Percentiles rank a stretch among this genome's conserved stretches.
phyloP scores from a whole-genome alignment of 2,329 filamentous ascomycete genomes.

The Talaromyces sp. region DNA sequence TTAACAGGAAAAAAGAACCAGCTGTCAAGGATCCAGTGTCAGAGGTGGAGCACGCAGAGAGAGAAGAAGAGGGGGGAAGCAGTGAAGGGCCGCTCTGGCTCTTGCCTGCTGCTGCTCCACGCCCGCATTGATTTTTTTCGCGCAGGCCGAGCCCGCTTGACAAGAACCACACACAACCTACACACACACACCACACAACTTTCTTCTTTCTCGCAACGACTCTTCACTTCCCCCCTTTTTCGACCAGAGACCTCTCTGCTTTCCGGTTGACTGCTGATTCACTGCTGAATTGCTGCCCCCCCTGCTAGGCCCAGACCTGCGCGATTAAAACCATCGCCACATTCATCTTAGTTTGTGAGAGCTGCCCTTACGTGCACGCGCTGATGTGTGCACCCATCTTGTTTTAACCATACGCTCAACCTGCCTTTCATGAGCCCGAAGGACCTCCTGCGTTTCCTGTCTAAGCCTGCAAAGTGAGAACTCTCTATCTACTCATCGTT shows the following conservation, averaged over 20 bases:
- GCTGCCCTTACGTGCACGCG: slow-evolving; percentile 19
- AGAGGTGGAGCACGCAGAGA: not conserved
- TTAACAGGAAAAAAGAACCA: no score
- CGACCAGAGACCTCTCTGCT: not conserved
- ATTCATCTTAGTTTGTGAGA: not conserved
- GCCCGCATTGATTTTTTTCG: not conserved
- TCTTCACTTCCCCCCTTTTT: not conserved
- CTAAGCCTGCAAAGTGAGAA: slow-evolving; percentile 86
- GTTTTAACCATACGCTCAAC: slow-evolving; percentile 26
- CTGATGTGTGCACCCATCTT: slow-evolving; percentile 27
- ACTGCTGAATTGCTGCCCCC: not conserved
- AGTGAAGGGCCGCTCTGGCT: not conserved
- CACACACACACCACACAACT: not conserved
- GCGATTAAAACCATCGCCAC: not conserved
- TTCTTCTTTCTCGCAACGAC: not conserved
- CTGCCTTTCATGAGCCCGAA: slow-evolving; percentile 78
- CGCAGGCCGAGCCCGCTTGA: not conserved
- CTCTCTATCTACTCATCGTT: not conserved
- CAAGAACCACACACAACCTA: slow-evolving; percentile 1
- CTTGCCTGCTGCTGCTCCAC: not conserved
- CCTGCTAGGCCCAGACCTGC: not conserved
- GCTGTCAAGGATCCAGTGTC: not conserved
- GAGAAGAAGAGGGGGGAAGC: not conserved
- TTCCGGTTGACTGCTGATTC: not conserved
- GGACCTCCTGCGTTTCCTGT: slow-evolving; percentile 87